Percentiles rank a stretch among this genome's conserved stretches.
Conservation (phyloP, 106 monocot genomes). For the Acanthochlamys bracteata region DNA sequence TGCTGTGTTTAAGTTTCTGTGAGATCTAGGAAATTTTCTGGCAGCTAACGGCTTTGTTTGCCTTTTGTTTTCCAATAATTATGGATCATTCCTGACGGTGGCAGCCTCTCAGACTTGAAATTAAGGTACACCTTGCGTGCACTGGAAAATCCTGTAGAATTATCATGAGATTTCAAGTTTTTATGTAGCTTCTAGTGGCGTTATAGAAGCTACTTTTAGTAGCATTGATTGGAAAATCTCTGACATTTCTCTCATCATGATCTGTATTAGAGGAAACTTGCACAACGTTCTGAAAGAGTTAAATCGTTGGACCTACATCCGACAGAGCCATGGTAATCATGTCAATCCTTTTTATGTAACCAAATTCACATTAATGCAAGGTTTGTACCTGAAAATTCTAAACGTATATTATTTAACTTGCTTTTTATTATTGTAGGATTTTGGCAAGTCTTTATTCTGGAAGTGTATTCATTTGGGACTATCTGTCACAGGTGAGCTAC, state of each 20-base stretch:
- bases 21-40: background rate
- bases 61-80: constrained; percentile 13
- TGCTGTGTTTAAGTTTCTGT: no score
- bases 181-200: background rate
- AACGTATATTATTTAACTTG: background rate
- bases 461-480: constrained; percentile 87
- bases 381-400: background rate
- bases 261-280: constrained; percentile 60
- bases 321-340: constrained; percentile 83
- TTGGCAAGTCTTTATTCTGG: constrained; percentile 90
- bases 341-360: background rate
- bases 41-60: background rate
- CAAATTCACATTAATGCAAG: no score
- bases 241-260: constrained; percentile 5
- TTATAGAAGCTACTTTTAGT: no score
- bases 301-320: constrained; percentile 80
- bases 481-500: constrained; percentile 65
- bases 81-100: background rate
- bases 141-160: background rate
- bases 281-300: constrained; percentile 71
- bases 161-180: background rate
- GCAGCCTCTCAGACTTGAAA: constrained; percentile 84
- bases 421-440: constrained; percentile 50
- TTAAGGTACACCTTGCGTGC: constrained; percentile 39
- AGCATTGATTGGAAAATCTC: background rate